Conservation (phyloP, 2,329 filamentous ascomycete species). For the Zarea fungicola region DNA sequence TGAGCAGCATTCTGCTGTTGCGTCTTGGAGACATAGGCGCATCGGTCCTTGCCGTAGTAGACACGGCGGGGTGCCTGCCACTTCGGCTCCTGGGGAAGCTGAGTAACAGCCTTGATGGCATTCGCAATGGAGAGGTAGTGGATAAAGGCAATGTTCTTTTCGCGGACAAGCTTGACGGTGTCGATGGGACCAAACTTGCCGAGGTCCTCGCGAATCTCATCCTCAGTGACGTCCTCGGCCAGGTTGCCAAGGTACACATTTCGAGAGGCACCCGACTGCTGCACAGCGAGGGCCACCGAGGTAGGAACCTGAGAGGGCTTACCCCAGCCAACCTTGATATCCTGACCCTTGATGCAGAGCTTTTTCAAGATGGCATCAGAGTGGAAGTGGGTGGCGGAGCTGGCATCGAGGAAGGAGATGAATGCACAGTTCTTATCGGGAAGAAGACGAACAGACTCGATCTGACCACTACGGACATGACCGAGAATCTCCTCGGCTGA, state of each 20-base stretch:
- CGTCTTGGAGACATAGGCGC: slow-evolving; percentile 97
- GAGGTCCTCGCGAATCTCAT: slow-evolving; percentile 88
- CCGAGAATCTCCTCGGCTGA: slow-evolving; percentile 93
- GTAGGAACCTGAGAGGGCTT: slow-evolving; percentile 98
- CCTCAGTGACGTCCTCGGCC: slow-evolving; percentile 82
- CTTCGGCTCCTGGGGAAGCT: slow-evolving; percentile 91
- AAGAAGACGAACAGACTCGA: slow-evolving; percentile 94
- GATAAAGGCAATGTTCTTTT: slow-evolving; percentile 97
- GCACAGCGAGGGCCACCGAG: slow-evolving; percentile 92
- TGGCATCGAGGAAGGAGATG: slow-evolving; percentile 97
- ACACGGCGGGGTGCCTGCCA: slow-evolving; percentile 95
- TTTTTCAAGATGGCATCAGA: slow-evolving; percentile 99
- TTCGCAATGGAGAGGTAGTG: slow-evolving; percentile 97
- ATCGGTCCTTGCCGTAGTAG: slow-evolving; percentile 98
- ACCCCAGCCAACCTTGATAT: slow-evolving; percentile 99
- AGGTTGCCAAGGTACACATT: slow-evolving; percentile 97
- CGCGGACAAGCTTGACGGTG: slow-evolving; percentile 93
- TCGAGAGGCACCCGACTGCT: slow-evolving; percentile 92
- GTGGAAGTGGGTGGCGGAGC: slow-evolving; percentile 97
- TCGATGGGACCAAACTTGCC: slow-evolving; percentile 96
- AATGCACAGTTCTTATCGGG: slow-evolving; percentile 99
- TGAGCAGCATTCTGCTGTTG: slow-evolving; percentile 99
- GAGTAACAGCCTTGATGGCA: slow-evolving; percentile 95
- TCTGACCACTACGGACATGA: slow-evolving; percentile 94
- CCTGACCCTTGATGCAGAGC: slow-evolving; percentile 95